These are phyloP conservation scores for Naematelia aurantialba DNA, from an alignment of 768 basidiomycete species.

Conservation along the genomic window DNA sequence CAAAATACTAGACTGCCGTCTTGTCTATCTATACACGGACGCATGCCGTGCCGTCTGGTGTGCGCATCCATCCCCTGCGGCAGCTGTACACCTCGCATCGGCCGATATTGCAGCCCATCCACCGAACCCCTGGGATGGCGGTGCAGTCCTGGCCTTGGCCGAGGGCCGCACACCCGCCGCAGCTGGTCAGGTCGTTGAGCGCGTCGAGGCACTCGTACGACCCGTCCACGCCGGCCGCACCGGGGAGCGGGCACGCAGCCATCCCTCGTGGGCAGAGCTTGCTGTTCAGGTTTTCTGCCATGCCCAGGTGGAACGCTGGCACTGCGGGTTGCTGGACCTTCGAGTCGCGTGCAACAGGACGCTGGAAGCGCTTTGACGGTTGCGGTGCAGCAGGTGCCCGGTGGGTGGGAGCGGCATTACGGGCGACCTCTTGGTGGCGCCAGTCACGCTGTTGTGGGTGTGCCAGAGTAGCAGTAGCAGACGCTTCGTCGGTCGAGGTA, in stretches of 20 bases:
- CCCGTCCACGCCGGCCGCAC: slow-evolving; percentile 2
- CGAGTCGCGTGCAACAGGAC: neutral
- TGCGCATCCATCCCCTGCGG: slow-evolving; percentile 29
- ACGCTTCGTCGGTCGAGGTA: neutral
- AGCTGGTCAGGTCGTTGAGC: slow-evolving; percentile 62
- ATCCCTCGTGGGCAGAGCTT: slow-evolving; percentile 37
- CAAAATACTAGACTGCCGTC: too few species aligned
- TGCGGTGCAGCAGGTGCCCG: neutral
- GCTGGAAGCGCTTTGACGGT: slow-evolving; percentile 4
- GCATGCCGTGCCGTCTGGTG: neutral
- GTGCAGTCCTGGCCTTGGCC: slow-evolving; percentile 69
- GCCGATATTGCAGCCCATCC: slow-evolving; percentile 62
- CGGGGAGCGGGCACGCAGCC: slow-evolving; percentile 43
- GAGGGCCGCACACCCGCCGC: slow-evolving; percentile 69
- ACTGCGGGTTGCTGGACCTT: neutral
- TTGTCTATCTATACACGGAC: neutral
- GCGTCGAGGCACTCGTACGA: slow-evolving; percentile 58
- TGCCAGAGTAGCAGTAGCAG: slow-evolving; percentile 3
- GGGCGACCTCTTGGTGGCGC: neutral
- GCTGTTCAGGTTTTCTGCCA: slow-evolving; percentile 28
- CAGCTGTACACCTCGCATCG: slow-evolving; percentile 49
- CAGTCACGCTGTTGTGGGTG: neutral
- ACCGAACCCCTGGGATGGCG: slow-evolving; percentile 62
- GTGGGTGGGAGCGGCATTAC: neutral
- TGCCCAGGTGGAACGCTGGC: slow-evolving; percentile 14